Conservation (phyloP, 257 asterid genomes). For the Eucommia ulmoides region DNA sequence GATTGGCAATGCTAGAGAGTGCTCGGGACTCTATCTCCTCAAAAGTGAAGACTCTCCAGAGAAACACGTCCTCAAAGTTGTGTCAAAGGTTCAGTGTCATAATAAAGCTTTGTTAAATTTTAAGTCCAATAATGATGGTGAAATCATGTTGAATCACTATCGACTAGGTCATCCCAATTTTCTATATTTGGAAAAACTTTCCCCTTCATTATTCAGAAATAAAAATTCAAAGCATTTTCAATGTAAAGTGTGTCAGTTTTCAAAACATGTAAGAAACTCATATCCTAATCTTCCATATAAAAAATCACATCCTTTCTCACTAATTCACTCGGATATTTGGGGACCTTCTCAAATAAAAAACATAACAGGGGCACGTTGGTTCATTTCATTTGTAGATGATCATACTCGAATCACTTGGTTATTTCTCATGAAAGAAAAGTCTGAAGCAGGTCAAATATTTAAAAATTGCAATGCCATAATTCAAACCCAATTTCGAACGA, state of each 20-base stretch:
- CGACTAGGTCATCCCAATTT: not conserved
- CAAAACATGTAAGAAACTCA: not conserved
- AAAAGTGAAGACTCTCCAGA: not conserved
- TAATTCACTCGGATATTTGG: not conserved
- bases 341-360: not conserved
- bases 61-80: too few relatives aligned
- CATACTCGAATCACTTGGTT: not conserved
- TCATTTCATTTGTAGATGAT: not conserved
- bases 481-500: not conserved
- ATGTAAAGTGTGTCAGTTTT: not conserved
- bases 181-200: not conserved
- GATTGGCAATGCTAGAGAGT: not conserved
- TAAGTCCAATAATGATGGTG: not conserved
- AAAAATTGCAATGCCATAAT: not conserved
- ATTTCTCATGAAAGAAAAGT: not conserved
- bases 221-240: not conserved
- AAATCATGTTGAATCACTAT: not conserved
- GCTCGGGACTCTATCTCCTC: not conserved
- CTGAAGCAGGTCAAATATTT: not conserved
- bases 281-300: too few relatives aligned
- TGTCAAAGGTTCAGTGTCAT: too few relatives aligned
- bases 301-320: not conserved
- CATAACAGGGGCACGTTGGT: not conserved
- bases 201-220: not conserved
- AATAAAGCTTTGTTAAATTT: too few relatives aligned